Conservation (phyloP, 768 basidiomycete species). For the Leccinum obscurum region DNA sequence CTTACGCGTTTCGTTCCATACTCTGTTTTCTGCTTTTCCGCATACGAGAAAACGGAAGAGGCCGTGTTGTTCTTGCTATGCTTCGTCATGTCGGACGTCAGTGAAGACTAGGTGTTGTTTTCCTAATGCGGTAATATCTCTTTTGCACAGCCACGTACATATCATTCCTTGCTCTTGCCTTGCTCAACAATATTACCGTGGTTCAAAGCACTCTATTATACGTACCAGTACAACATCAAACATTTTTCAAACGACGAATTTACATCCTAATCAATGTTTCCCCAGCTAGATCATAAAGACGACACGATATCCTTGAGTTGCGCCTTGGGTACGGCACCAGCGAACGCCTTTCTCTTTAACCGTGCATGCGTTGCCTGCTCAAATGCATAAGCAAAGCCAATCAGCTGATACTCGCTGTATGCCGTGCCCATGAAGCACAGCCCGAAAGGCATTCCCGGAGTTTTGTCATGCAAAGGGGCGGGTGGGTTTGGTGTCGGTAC, state of each 20-base stretch:
- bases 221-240: not conserved
- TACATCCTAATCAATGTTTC: not conserved
- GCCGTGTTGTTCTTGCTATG: slow-evolving; percentile 91
- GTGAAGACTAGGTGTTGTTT: not conserved
- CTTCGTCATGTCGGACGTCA: slow-evolving; percentile 61
- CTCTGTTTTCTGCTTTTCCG: slow-evolving; percentile 76
- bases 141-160: not conserved
- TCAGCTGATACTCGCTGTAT: slow-evolving; percentile 44
- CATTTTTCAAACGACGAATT: not conserved
- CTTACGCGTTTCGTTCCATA: slow-evolving; percentile 80
- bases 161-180: not conserved
- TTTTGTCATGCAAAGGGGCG: slow-evolving; percentile 36
- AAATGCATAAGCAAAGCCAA: slow-evolving; percentile 47
- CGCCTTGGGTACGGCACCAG: slow-evolving; percentile 56
- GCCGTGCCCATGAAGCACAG: slow-evolving; percentile 46
- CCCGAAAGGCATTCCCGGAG: slow-evolving; percentile 44
- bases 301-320: slow-evolving; percentile 40
- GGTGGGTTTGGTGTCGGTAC: slow-evolving; percentile 28
- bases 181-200: too few relatives aligned
- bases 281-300: not conserved
- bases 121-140: not conserved
- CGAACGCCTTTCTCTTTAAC: slow-evolving; percentile 46
- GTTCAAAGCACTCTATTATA: not conserved
- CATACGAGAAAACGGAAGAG: slow-evolving; percentile 87
- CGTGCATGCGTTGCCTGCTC: slow-evolving; percentile 59